Conservation (phyloP, 1,139 yeast species). For the Candida glucosophila region DNA sequence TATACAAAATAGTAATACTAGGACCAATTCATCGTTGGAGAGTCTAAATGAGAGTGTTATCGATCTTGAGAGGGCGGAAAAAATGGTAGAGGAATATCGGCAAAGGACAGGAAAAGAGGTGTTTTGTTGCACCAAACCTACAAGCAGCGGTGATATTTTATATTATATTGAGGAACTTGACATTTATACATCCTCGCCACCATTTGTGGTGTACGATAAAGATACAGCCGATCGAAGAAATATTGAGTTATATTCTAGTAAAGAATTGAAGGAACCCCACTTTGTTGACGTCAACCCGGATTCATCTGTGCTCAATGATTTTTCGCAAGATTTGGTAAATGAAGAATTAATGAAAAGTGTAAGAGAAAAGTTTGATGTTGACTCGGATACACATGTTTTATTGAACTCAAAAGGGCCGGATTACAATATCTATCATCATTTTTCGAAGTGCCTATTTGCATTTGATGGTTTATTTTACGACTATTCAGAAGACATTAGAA, state of each 20-base stretch:
- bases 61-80: conserved; percentile 31
- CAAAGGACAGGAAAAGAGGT: no score
- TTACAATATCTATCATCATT: conserved; percentile 31
- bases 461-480: conserved; percentile 42
- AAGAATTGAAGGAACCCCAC: no score
- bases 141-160: conserved; percentile 45
- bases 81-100: conserved; percentile 23
- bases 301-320: no score
- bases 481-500: conserved; percentile 47
- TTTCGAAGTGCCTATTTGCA: conserved; percentile 33
- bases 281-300: no score
- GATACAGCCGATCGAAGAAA: no score
- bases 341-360: conserved; percentile 6
- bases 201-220: no score
- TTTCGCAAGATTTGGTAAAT: no score
- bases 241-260: no score
- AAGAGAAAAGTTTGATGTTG: conserved; percentile 32
- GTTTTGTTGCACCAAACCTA: no score
- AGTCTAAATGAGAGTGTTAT: conserved; percentile 5
- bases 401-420: conserved; percentile 19
- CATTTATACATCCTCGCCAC: conserved; percentile 48
- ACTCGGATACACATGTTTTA: conserved; percentile 38
- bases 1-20: conserved; percentile 7
- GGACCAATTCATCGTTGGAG: not conserved
- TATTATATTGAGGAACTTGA: conserved; percentile 54